Conservation (phyloP, 169 alveolate species). For the Plasmodium relictum region DNA sequence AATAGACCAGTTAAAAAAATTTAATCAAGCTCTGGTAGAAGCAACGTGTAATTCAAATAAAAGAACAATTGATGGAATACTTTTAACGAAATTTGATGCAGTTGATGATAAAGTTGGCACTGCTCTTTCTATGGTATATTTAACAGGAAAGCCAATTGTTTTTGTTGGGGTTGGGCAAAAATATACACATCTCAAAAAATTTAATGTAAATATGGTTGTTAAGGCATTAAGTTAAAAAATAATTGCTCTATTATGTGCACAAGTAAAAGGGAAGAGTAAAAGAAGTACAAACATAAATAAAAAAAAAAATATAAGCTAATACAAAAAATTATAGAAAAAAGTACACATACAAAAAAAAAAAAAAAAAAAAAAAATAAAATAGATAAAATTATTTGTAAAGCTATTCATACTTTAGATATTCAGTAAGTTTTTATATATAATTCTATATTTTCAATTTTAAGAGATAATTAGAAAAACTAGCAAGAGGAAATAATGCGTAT, state of each 20-base stretch:
- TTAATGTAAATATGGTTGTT: constrained; percentile 93
- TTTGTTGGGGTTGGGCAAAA: constrained; percentile 99
- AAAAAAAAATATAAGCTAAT: background rate
- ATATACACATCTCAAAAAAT: constrained; percentile 95
- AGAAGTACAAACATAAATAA: background rate
- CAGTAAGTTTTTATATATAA: too few relatives aligned
- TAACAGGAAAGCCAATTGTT: constrained; percentile 99
- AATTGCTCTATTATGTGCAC: background rate
- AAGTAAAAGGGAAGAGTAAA: background rate
- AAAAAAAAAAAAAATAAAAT: background rate
- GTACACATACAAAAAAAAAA: background rate
- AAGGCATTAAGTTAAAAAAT: constrained; percentile 83
- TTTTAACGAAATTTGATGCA: constrained; percentile 99
- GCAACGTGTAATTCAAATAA: constrained; percentile 82
- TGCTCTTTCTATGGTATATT: constrained; percentile 98
- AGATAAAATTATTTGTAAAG: background rate
- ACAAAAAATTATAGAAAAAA: background rate
- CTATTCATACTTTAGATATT: too few relatives aligned
- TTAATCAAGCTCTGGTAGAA: constrained; percentile 90
- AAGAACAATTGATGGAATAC: constrained; percentile 99
- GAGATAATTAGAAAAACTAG: too few relatives aligned
- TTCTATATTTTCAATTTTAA: too few relatives aligned
- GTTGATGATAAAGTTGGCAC: constrained; percentile 99
- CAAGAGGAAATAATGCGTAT: too few relatives aligned
- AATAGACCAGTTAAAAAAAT: constrained; percentile 97